Conservation (phyloP, 305 asterid species). For the Fraxinus velutina region DNA sequence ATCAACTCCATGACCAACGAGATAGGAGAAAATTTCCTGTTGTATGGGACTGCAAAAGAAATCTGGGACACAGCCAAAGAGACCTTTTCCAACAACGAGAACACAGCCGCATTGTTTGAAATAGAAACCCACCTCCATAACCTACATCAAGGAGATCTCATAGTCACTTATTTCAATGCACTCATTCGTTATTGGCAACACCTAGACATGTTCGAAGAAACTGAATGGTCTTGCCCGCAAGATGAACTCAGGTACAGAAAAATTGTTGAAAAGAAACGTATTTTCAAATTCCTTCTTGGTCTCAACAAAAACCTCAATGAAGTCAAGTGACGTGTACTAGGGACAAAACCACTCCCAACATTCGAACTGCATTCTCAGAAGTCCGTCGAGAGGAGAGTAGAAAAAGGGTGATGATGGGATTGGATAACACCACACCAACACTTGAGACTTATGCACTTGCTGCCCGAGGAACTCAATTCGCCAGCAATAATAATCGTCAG, state of each 20-base stretch:
- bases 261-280: not conserved
- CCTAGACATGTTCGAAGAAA: not conserved
- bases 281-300: not conserved
- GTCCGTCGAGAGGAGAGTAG: not conserved
- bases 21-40: not conserved
- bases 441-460: not conserved
- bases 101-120: not conserved
- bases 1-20: not conserved
- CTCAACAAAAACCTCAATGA: not conserved
- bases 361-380: not conserved
- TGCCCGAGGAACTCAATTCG: not conserved
- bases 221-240: not conserved
- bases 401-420: slow-evolving; percentile 7
- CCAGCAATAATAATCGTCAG: not conserved
- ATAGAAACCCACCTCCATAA: not conserved
- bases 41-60: not conserved
- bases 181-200: not conserved
- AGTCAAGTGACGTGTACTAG: not conserved
- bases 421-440: not conserved
- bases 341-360: not conserved
- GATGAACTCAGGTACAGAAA: not conserved
- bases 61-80: not conserved
- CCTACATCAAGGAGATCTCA: not conserved
- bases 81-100: not conserved
- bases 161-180: not conserved